Evolutionary conservation across 1,284 basidiomycete genomes (phyloP), one percentile per base, ranked within the genome.

Genomic region (Laetiporus sulphureus): DNA sequence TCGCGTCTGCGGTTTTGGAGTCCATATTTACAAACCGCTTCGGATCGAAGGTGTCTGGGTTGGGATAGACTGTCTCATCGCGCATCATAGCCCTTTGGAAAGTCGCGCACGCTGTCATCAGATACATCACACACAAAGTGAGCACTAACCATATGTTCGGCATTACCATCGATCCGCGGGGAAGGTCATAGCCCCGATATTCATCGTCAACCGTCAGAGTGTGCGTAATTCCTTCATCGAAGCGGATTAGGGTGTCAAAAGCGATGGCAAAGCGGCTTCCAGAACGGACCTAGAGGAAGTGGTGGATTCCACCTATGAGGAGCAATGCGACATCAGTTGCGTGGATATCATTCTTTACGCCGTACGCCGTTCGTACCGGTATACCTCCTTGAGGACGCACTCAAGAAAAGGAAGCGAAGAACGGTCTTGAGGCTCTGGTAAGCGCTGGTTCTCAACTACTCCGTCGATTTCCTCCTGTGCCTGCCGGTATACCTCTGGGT

Each of bases 381-480:
- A 40, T 1, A 62, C 53, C 52, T 74, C 72, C 29, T 67, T 65
- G 19, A 73, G 46, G 13, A 70, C 31, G 2, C 63, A 66, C 2
- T 59, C 56, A 3, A 69, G 40, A 39, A 68, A 74, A 8, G 69
- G 66, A 20, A 75, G 51, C 0, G 45, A 49, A 1, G 55, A 30
- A 31, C 64, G 50, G 42, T 77, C 74, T 11, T 52, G 55, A 20
- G 72, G 66, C 5, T 54, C 53, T 0, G 72, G 73, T 2, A 74
- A 51, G 19, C 68, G 56, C 3, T 60, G 52, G 1, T 39, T 40
- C 20, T 68, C 69, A 15, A 70, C 34, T 8, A 68, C 58, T 0
- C 51, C 40, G 32, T 73, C 68, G 2, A 75, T 56, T 44, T 74
- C 70, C 33, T 53, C 58, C 38, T 69, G 71, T 3, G 66, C 67